phyloP scores from a whole-genome alignment of 257 asterid species.

The Ligustrum vulgare region DNA sequence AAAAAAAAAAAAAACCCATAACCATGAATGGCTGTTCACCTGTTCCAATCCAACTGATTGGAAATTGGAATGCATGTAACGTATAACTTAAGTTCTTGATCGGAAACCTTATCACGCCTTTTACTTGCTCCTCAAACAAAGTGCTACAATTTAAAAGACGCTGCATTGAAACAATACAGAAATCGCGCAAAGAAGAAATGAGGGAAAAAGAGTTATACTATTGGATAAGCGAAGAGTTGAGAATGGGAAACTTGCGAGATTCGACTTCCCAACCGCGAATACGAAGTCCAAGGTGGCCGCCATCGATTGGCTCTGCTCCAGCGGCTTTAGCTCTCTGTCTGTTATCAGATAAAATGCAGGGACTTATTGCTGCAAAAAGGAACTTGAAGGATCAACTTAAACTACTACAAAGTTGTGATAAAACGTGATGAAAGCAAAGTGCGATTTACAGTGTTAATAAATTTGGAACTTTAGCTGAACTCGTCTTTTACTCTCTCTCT shows the following conservation, averaged over 20 bases:
- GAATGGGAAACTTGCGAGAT: slow-evolving; percentile 76
- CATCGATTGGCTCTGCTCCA: slow-evolving; percentile 53
- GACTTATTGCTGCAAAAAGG: too few relatives aligned
- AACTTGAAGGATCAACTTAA: too few relatives aligned
- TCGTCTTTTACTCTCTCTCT: too few relatives aligned
- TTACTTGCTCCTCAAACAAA: slow-evolving; percentile 7
- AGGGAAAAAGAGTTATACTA: slow-evolving; percentile 36
- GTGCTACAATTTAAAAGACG: slow-evolving; percentile 2
- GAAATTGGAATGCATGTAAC: not conserved
- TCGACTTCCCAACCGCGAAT: slow-evolving; percentile 85
- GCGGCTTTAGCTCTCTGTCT: slow-evolving; percentile 57
- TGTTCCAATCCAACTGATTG: not conserved
- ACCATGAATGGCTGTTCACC: not conserved
- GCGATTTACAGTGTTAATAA: too few relatives aligned
- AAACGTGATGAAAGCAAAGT: too few relatives aligned
- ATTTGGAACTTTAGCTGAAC: too few relatives aligned
- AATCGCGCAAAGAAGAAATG: not conserved
- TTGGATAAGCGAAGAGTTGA: slow-evolving; percentile 67
- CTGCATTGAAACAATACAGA: slow-evolving; percentile 1
- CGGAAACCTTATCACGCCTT: not conserved
- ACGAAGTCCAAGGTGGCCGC: slow-evolving; percentile 45
- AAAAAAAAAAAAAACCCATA: too few relatives aligned
- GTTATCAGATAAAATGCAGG: too few relatives aligned
- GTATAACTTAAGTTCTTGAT: slow-evolving; percentile 11
- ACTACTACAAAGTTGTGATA: too few relatives aligned